Conservation (phyloP, 2,329 filamentous ascomycete species). For the Aspergillus japonicus region DNA sequence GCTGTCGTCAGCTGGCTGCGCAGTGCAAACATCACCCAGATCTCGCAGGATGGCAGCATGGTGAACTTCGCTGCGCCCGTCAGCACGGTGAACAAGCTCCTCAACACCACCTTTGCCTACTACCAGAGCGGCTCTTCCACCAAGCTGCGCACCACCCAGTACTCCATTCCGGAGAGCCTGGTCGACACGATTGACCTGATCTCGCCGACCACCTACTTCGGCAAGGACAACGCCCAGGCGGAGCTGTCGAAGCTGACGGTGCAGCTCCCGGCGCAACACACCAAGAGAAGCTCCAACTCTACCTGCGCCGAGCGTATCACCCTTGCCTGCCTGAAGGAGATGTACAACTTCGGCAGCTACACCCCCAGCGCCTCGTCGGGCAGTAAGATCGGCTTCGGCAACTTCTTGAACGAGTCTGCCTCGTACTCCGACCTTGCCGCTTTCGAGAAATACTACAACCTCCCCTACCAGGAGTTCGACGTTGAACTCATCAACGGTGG, state of each 20-base stretch:
- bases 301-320: slow-evolving; percentile 37
- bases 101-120: slow-evolving; percentile 51
- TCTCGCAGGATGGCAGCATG: slow-evolving; percentile 42
- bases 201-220: slow-evolving; percentile 54
- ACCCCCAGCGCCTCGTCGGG: slow-evolving; percentile 45
- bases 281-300: slow-evolving; percentile 5
- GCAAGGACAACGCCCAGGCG: slow-evolving; percentile 29
- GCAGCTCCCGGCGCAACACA: background rate
- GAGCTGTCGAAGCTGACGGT: background rate
- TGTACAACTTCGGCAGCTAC: slow-evolving; percentile 53
- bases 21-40: slow-evolving; percentile 36
- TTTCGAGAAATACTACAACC: slow-evolving; percentile 42
- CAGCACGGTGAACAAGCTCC: slow-evolving; percentile 45
- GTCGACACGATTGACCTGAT: slow-evolving; percentile 47
- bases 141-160: slow-evolving; percentile 46
- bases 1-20: slow-evolving; percentile 48
- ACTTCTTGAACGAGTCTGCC: slow-evolving; percentile 54
- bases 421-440: slow-evolving; percentile 47
- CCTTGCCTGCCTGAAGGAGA: slow-evolving; percentile 49
- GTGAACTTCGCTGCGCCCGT: slow-evolving; percentile 47
- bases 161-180: slow-evolving; percentile 43
- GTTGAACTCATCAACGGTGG: slow-evolving; percentile 42
- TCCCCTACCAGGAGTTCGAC: slow-evolving; percentile 39
- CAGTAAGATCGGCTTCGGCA: slow-evolving; percentile 52
- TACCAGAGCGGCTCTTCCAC: slow-evolving; percentile 39